These are phyloP conservation scores for Penicillium pulvis DNA, from an alignment of 495 filamentous ascomycete genomes.

Conservation along the genomic window DNA sequence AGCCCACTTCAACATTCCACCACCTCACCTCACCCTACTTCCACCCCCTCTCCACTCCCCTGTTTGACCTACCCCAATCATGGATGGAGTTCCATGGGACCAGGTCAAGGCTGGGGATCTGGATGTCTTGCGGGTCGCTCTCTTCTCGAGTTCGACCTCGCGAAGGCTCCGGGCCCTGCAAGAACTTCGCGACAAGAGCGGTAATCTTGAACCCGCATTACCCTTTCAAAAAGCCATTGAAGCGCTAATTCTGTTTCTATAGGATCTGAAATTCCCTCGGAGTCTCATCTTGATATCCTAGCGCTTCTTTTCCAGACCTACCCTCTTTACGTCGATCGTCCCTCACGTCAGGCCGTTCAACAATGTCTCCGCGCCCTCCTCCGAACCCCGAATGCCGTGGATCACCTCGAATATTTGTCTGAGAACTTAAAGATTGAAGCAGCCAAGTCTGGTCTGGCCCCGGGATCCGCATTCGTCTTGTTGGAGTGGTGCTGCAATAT, in stretches of 20 bases:
- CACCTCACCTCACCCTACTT: conserved; percentile 15
- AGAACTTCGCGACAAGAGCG: conserved; percentile 50
- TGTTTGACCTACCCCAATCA: conserved; percentile 38
- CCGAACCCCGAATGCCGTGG: conserved; percentile 47
- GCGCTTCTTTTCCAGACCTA: conserved; percentile 80
- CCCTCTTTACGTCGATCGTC: conserved; percentile 81
- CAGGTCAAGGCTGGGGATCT: conserved; percentile 51
- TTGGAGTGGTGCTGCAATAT: conserved; percentile 85
- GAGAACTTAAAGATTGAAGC: conserved; percentile 62
- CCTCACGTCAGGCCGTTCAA: conserved; percentile 79
- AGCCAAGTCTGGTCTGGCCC: conserved; percentile 70
- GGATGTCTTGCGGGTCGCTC: conserved; percentile 45
- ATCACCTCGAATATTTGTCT: conserved; percentile 61
- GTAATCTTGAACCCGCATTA: conserved; percentile 26
- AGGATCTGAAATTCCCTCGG: conserved; percentile 40
- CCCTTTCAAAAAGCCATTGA: not conserved
- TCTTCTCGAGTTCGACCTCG: conserved; percentile 52
- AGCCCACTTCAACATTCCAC: conserved; percentile 27
- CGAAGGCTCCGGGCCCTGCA: conserved; percentile 50
- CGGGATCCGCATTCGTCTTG: conserved; percentile 82
- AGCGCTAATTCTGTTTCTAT: conserved; percentile 14
- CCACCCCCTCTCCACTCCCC: conserved; percentile 21
- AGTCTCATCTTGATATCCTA: conserved; percentile 51
- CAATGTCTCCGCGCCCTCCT: conserved; percentile 70
- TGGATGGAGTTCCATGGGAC: conserved; percentile 54